Base-by-base conservation (phyloP, 495 filamentous ascomycete species). In the Extremus antarcticus region DNA sequence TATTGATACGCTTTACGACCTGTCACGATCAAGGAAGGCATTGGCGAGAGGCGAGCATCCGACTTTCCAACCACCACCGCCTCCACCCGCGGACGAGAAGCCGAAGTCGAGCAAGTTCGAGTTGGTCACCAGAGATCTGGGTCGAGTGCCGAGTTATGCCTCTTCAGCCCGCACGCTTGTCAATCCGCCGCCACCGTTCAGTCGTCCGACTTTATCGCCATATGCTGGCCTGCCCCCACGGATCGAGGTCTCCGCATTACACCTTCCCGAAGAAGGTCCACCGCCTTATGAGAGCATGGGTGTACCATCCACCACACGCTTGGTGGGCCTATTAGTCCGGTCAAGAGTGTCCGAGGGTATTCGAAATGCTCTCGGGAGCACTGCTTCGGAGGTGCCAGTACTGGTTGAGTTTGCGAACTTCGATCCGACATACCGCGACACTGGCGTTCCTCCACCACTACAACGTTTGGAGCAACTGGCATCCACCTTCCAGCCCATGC, bases 1-100 rank as follows among this genome's bases (percentile, higher is more conserved):
- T 24, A 94, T 95, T 63, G 90, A 96, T 68, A 90, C 85, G 0
- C 77, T 96, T 11, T 94, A 91, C 67, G 87, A 94, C 54, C 73
- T 96, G 13, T 94, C 88, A 7, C 74, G 81, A 45, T 86, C 87
- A 8, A 75, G 86, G 23, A 83, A 69, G 52, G 61, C 64, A 11
- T 43, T 64, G 10, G 56, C 52, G 38, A 24, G 59, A 17, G 58
- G 53, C 39, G 59, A 60, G 39, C 51, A 61, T 21, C 54, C 58
- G 16, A 55, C 43, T 32, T 62, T 62, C 51, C 50, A 40, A 35
- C 11, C 49, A 9, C 3, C 49, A n/a, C 19, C 47, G 43, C 70
- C 11, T 77, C 66, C 62, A 67, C 65, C 70, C 7, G 15, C 7
- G 15, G 16, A 7, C 4, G 41, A 45, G 3, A n/a, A 45, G 41